These are phyloP conservation scores for Fonsecaea pedrosoi DNA, from an alignment of 2,329 filamentous ascomycete species.

Conservation along the genomic window DNA sequence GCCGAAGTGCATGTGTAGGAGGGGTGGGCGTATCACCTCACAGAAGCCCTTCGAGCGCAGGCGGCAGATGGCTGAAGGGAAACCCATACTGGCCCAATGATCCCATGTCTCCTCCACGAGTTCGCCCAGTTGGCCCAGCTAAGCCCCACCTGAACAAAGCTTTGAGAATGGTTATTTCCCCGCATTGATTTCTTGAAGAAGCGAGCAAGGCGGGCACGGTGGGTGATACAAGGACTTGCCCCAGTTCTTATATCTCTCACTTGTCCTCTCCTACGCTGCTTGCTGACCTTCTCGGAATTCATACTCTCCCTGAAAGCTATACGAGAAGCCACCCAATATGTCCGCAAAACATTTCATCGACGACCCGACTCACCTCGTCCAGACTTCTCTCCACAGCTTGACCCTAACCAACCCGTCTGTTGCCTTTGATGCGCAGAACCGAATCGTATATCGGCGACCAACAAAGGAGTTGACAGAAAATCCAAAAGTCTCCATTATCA, in stretches of 20 bases:
- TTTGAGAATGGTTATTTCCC: conserved; percentile 18
- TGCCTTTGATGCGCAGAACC: conserved; percentile 78
- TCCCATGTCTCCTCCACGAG: conserved; percentile 16
- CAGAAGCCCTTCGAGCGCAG: conserved; percentile 11
- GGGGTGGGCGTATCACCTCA: conserved; percentile 11
- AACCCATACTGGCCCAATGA: conserved; percentile 6
- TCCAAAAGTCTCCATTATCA: conserved; percentile 78
- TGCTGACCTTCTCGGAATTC: background rate
- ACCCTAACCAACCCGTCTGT: conserved; percentile 85
- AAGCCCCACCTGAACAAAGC: conserved; percentile 19
- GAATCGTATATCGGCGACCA: conserved; percentile 79
- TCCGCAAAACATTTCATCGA: conserved; percentile 35
- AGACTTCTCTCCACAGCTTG: conserved; percentile 74
- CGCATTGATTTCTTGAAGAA: conserved; percentile 21
- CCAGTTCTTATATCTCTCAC: conserved; percentile 3
- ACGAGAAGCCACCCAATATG: conserved; percentile 13
- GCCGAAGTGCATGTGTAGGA: conserved; percentile 19
- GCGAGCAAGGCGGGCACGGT: conserved; percentile 2
- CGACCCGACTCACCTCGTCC: conserved; percentile 69
- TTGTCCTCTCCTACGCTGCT: conserved; percentile 4
- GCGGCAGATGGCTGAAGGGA: conserved; percentile 23
- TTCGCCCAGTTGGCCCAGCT: conserved; percentile 4
- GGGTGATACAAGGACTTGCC: conserved; percentile 16
- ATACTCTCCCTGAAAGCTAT: background rate
- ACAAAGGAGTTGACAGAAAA: conserved; percentile 52